phyloP scores from a whole-genome alignment of 805 yeast species.

The Metschnikowia amazonensis region DNA sequence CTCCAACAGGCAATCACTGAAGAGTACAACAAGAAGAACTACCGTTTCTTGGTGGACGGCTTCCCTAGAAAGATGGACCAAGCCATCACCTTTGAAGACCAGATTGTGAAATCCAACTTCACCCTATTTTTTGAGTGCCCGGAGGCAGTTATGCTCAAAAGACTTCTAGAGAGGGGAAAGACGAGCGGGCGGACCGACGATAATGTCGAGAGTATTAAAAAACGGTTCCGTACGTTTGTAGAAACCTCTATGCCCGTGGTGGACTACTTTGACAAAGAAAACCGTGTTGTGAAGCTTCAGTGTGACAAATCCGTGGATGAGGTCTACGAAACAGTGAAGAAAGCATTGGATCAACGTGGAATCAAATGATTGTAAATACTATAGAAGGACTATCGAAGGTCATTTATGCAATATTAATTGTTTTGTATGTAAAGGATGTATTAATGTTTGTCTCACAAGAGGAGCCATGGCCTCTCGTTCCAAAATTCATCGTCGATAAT shows the following conservation, averaged over 20 bases:
- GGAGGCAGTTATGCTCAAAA: constrained; percentile 73
- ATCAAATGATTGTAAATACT: constrained; percentile 16
- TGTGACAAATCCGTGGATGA: constrained; percentile 80
- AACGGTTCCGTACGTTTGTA: constrained; percentile 80
- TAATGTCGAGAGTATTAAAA: constrained; percentile 83
- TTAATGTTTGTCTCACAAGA: background rate
- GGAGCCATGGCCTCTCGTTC: constrained; percentile 41
- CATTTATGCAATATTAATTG: too few relatives aligned
- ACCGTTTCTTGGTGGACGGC: constrained; percentile 83
- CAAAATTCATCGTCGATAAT: constrained; percentile 64
- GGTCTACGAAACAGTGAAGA: constrained; percentile 67
- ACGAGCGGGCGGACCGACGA: constrained; percentile 94
- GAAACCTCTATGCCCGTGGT: constrained; percentile 95
- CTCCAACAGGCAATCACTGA: constrained; percentile 74
- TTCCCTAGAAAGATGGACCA: constrained; percentile 99
- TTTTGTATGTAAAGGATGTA: too few relatives aligned
- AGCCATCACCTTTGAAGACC: constrained; percentile 85
- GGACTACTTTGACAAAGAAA: constrained; percentile 68
- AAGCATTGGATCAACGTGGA: constrained; percentile 49
- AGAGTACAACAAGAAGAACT: constrained; percentile 44
- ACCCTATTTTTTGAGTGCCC: constrained; percentile 80
- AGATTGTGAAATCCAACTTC: constrained; percentile 64
- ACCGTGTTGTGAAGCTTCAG: constrained; percentile 69
- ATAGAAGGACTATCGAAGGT: background rate
- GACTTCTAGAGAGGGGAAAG: constrained; percentile 87